Percentiles rank a stretch among this genome's conserved stretches.
These are phyloP conservation scores for Davidsoniella virescens DNA, from an alignment of 2,329 filamentous ascomycete species.

Conservation along the genomic window DNA sequence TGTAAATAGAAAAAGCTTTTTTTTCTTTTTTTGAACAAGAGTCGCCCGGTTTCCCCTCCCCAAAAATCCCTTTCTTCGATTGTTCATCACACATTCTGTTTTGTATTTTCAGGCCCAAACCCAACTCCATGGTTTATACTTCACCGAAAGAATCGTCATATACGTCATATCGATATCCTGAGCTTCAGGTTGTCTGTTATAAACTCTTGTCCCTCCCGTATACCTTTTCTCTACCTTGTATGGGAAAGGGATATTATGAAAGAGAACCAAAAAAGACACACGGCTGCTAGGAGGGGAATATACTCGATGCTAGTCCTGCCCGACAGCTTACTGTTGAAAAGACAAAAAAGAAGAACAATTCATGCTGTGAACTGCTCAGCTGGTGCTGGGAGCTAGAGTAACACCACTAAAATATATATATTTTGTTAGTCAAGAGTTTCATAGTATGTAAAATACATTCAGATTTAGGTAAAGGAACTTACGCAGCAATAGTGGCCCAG, in stretches of 20 bases:
- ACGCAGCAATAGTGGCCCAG: constrained; percentile 67
- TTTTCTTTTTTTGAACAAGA: too few relatives aligned
- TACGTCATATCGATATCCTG: too few relatives aligned
- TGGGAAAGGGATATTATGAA: too few relatives aligned
- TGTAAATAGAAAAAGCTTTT: background rate
- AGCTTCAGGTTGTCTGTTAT: too few relatives aligned
- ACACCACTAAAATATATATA: constrained; percentile 28
- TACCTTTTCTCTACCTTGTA: too few relatives aligned
- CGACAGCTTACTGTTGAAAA: constrained; percentile 1
- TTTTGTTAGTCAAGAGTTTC: constrained; percentile 15
- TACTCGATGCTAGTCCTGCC: background rate
- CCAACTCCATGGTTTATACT: too few relatives aligned
- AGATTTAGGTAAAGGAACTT: constrained; percentile 21
- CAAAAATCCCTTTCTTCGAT: too few relatives aligned
- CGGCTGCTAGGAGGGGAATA: background rate
- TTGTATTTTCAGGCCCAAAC: too few relatives aligned
- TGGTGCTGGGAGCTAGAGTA: constrained; percentile 34
- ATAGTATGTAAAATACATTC: constrained; percentile 3
- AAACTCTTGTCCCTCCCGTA: too few relatives aligned
- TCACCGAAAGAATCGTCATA: too few relatives aligned
- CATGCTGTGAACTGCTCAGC: constrained; percentile 19
- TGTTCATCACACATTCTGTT: too few relatives aligned
- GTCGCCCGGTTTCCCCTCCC: too few relatives aligned
- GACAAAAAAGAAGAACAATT: constrained; percentile 2
- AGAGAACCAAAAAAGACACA: background rate